A percentile compares a stretch with the other conserved stretches of the same genome.
These are phyloP conservation scores for Sugiyamaella lignohabitans DNA, from an alignment of 805 yeast genomes.

Conservation along the genomic window DNA sequence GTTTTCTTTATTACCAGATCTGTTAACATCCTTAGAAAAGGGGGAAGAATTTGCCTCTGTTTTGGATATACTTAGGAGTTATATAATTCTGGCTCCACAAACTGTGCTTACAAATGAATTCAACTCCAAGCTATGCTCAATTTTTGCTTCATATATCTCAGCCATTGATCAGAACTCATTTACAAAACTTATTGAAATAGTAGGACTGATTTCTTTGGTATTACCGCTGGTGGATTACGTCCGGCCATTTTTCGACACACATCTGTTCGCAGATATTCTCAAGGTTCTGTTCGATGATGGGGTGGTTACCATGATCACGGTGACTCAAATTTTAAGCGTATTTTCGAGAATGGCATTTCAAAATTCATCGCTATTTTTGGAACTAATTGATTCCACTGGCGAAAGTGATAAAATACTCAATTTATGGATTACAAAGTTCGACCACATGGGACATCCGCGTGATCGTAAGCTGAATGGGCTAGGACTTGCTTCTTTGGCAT, in stretches of 20 bases:
- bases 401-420: conserved; percentile 16
- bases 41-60: conserved; percentile 35
- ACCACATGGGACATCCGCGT: conserved; percentile 65
- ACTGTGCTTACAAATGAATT: conserved; percentile 8
- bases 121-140: conserved; percentile 4
- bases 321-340: conserved; percentile 23
- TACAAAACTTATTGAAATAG: conserved; percentile 4
- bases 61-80: conserved; percentile 31
- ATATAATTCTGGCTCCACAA: conserved; percentile 27
- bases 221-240: conserved; percentile 16
- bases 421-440: conserved; percentile 32
- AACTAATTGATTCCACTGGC: conserved; percentile 12
- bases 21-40: conserved; percentile 53
- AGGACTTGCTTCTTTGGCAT: conserved; percentile 50
- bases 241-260: conserved; percentile 26
- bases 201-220: conserved; percentile 17
- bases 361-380: conserved; percentile 19
- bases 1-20: conserved; percentile 41
- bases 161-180: conserved; percentile 6
- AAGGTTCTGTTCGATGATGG: conserved; percentile 27
- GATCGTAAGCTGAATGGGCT: conserved; percentile 62
- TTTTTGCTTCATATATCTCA: conserved; percentile 13
- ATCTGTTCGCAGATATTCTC: conserved; percentile 7
- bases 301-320: conserved; percentile 30
- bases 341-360: conserved; percentile 24